Percentiles rank a stretch among this genome's conserved stretches.
phyloP scores from a whole-genome alignment of 1,284 basidiomycete genomes.

The Ceratobasidium papillatum region DNA sequence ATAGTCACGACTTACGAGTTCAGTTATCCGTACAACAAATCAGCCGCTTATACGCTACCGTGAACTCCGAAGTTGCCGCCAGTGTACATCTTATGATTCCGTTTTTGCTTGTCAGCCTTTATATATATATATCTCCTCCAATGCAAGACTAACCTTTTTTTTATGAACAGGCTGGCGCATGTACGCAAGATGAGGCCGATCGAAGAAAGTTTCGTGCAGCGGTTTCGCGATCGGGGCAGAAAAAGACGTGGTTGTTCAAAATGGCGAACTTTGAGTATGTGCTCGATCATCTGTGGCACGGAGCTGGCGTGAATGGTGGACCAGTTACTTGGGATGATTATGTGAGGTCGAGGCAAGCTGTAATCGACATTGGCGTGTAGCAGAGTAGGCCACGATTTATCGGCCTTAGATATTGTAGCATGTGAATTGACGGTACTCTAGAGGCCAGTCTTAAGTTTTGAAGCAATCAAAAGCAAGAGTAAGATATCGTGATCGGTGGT shows the following conservation, averaged over 20 bases:
- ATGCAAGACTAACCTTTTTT: too few relatives aligned
- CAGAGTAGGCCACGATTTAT: too few relatives aligned
- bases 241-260: not conserved
- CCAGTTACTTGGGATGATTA: slow-evolving; percentile 24
- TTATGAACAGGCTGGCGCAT: not conserved
- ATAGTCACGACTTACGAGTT: slow-evolving; percentile 5
- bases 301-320: not conserved
- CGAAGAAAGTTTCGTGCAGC: not conserved
- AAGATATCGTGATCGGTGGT: too few relatives aligned
- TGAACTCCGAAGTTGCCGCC: not conserved
- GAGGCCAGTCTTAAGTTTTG: too few relatives aligned
- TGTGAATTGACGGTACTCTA: too few relatives aligned
- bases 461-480: too few relatives aligned
- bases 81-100: not conserved
- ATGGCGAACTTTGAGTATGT: slow-evolving; percentile 4
- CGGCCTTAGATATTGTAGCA: too few relatives aligned
- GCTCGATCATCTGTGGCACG: slow-evolving; percentile 27
- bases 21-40: slow-evolving; percentile 13
- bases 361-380: slow-evolving; percentile 1
- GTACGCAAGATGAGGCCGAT: not conserved
- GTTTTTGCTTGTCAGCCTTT: not conserved
- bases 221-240: not conserved
- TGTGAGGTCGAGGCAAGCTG: not conserved
- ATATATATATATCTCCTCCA: too few relatives aligned
- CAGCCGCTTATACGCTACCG: not conserved